A percentile compares a stretch with the other conserved stretches of the same genome.
phyloP scores from a whole-genome alignment of 176 grass and related monocot genomes.

The Canna indica region DNA sequence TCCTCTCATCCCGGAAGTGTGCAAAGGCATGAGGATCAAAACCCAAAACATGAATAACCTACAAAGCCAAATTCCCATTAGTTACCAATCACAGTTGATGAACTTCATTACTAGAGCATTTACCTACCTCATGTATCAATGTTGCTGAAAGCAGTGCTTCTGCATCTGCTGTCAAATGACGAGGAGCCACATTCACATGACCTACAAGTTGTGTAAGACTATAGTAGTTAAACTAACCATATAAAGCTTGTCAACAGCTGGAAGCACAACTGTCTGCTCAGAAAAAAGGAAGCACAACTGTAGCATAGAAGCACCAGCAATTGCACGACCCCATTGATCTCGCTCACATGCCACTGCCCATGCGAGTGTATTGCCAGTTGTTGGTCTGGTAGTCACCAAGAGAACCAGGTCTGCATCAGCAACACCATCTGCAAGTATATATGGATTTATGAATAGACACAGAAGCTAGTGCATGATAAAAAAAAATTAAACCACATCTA shows the following conservation, averaged over 20 bases:
- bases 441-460: background rate
- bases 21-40: conserved; percentile 99
- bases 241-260: background rate
- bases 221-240: background rate
- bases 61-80: background rate
- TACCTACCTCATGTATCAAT: conserved; percentile 63
- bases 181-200: conserved; percentile 95
- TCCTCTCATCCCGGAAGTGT: conserved; percentile 97
- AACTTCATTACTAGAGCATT: background rate
- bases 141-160: conserved; percentile 94
- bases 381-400: conserved; percentile 95
- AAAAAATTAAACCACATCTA: background rate
- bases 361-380: conserved; percentile 96
- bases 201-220: conserved; percentile 28
- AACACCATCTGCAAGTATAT: conserved; percentile 57
- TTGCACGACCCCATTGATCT: conserved; percentile 97
- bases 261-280: background rate
- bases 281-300: background rate
- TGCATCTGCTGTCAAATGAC: conserved; percentile 95
- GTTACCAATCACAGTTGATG: background rate
- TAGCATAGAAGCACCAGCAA: conserved; percentile 55
- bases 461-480: background rate
- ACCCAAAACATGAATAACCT: conserved; percentile 97
- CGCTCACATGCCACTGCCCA: conserved; percentile 98
- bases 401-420: conserved; percentile 90